These are phyloP conservation scores for Ensete glaucum DNA, from an alignment of 176 grass and related monocot genomes.

Conservation along the genomic window DNA sequence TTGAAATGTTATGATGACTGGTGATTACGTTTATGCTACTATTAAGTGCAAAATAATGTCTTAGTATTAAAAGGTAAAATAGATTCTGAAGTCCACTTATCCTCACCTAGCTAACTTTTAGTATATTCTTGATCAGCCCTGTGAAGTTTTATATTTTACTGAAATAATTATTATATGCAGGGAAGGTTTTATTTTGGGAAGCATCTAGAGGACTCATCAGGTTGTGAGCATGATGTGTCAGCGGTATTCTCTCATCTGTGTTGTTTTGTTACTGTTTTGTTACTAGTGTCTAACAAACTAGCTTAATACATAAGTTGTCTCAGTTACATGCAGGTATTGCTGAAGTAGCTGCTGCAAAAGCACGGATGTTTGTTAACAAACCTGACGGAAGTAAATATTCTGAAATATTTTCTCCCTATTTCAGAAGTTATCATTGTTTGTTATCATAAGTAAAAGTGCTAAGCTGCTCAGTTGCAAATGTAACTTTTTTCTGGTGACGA, in stretches of 20 bases:
- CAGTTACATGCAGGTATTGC: conserved; percentile 36
- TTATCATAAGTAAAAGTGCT: neutral
- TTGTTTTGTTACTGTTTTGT: neutral
- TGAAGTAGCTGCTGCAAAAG: conserved; percentile 40
- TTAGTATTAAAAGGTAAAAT: neutral
- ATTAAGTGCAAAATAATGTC: no score
- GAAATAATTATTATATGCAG: conserved; percentile 10
- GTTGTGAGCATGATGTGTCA: conserved; percentile 16
- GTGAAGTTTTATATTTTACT: neutral
- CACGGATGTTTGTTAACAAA: conserved; percentile 30
- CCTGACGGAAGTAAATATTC: conserved; percentile 32
- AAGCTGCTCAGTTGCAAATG: neutral
- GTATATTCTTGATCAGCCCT: neutral
- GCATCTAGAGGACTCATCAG: conserved; percentile 21
- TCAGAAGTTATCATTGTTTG: neutral
- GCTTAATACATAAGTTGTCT: conserved; percentile 5
- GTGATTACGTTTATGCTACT: no score
- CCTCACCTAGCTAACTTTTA: neutral
- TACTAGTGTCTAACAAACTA: neutral
- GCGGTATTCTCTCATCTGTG: neutral
- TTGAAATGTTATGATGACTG: no score
- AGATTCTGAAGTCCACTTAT: neutral
- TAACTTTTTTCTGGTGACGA: no score
- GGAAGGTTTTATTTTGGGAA: conserved; percentile 31
- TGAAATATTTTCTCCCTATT: neutral